A percentile compares a stretch with the other conserved stretches of the same genome.
These are phyloP conservation scores for Arachis monticola DNA, from an alignment of 331 rosid genomes.

Conservation along the genomic window DNA sequence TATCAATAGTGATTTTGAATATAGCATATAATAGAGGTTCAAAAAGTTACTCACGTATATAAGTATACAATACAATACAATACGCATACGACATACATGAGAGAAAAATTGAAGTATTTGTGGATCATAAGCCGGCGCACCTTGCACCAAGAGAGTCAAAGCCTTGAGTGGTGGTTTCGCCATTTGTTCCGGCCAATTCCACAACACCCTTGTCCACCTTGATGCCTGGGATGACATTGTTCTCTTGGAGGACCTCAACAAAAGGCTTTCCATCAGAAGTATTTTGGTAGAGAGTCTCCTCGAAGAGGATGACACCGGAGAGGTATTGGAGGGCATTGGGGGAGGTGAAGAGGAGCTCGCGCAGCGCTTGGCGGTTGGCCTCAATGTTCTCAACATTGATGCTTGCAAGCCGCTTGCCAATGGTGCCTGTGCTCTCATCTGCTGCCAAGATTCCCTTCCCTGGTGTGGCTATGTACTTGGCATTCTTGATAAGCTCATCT, in stretches of 20 bases:
- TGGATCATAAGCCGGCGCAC: no score
- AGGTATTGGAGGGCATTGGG: slow-evolving; percentile 81
- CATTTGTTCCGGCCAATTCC: slow-evolving; percentile 86
- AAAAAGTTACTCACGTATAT: no score
- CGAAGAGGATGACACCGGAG: slow-evolving; percentile 95
- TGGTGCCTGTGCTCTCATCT: slow-evolving; percentile 98
- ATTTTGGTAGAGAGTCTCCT: slow-evolving; percentile 93
- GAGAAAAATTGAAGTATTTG: no score
- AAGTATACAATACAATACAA: no score
- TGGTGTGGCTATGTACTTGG: slow-evolving; percentile 87
- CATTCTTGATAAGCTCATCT: slow-evolving; percentile 94
- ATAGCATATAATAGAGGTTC: no score
- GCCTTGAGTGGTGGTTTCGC: slow-evolving; percentile 96
- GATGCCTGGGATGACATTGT: slow-evolving; percentile 91
- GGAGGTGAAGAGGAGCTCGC: slow-evolving; percentile 90
- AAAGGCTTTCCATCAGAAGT: slow-evolving; percentile 80
- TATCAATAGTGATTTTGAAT: no score
- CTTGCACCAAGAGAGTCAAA: slow-evolving; percentile 83
- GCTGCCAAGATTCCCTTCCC: slow-evolving; percentile 99
- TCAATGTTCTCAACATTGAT: slow-evolving; percentile 87
- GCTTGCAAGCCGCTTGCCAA: slow-evolving; percentile 91
- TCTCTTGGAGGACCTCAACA: slow-evolving; percentile 73
- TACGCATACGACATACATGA: no score
- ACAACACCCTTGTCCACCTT: slow-evolving; percentile 98
- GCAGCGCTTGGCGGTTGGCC: slow-evolving; percentile 85